phyloP scores from a whole-genome alignment of 179 eudicot genomes.

The Amaranthus tricolor region DNA sequence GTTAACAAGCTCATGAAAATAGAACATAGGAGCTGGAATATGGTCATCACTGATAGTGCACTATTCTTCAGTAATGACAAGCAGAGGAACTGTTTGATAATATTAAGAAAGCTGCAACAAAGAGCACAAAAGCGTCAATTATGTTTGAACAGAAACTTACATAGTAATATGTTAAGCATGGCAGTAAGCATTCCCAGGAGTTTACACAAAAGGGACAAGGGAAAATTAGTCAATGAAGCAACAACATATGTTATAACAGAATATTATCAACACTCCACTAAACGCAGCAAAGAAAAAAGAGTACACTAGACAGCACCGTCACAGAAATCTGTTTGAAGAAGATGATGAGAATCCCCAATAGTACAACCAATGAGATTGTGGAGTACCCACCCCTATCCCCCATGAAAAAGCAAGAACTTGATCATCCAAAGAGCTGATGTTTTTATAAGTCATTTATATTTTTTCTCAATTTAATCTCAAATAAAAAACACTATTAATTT shows the following conservation, averaged over 20 bases:
- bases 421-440: no score
- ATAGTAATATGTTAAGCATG: background rate
- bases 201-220: no score
- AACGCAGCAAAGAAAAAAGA: background rate
- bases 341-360: background rate
- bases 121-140: slow-evolving; percentile 17
- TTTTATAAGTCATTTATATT: no score
- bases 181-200: no score
- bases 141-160: background rate
- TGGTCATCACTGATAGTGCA: slow-evolving; percentile 88
- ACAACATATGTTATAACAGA: no score
- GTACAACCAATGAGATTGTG: background rate
- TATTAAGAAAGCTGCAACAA: slow-evolving; percentile 74
- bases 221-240: no score
- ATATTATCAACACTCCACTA: background rate
- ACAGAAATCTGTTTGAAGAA: background rate
- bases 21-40: slow-evolving; percentile 91
- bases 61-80: slow-evolving; percentile 91
- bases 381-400: no score
- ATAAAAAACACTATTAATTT: no score
- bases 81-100: slow-evolving; percentile 86
- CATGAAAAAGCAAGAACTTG: no score
- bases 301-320: background rate
- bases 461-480: no score
- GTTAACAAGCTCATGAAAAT: slow-evolving; percentile 71